Percentiles rank a stretch among this genome's conserved stretches.
Evolutionary conservation across 331 rosid genomes (phyloP).

Genomic region (Acacia concinna): DNA sequence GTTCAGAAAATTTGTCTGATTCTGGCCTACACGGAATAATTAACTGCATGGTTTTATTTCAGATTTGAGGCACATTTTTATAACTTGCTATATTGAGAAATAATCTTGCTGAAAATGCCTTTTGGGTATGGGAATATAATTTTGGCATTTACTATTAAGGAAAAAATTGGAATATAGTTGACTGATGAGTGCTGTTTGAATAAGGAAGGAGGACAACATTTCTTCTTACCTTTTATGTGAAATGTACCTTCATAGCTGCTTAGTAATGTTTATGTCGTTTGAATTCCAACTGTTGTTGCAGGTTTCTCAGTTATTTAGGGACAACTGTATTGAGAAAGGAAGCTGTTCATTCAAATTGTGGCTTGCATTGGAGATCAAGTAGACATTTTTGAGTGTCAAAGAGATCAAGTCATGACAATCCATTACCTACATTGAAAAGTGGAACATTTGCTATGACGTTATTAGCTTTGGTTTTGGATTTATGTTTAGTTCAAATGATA

Average conservation of each 20-base stretch:
- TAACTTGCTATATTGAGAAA: background rate
- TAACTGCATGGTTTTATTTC: background rate
- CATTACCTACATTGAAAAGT: slow-evolving; percentile 45
- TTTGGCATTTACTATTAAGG: background rate
- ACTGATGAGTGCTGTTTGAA: slow-evolving; percentile 8
- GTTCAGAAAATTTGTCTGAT: background rate
- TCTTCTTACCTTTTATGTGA: background rate
- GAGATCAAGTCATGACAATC: slow-evolving; percentile 41
- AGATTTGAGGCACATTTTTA: background rate
- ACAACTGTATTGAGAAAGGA: slow-evolving; percentile 42
- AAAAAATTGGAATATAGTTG: background rate
- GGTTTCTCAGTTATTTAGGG: slow-evolving; percentile 42
- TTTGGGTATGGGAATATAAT: background rate
- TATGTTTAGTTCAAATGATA: slow-evolving; percentile 54
- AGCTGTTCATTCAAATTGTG: slow-evolving; percentile 43
- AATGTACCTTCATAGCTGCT: background rate
- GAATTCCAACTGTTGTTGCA: slow-evolving; percentile 26
- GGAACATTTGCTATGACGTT: slow-evolving; percentile 53
- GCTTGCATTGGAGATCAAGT: slow-evolving; percentile 43
- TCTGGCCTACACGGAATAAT: background rate
- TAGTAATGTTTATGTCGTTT: slow-evolving; percentile 8
- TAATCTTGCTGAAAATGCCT: slow-evolving; percentile 1
- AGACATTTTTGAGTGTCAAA: slow-evolving; percentile 33
- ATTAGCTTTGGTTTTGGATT: slow-evolving; percentile 47
- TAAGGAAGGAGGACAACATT: background rate